Base-by-base conservation (phyloP, 140 eudicot genomes). In the Anethum foeniculum region DNA sequence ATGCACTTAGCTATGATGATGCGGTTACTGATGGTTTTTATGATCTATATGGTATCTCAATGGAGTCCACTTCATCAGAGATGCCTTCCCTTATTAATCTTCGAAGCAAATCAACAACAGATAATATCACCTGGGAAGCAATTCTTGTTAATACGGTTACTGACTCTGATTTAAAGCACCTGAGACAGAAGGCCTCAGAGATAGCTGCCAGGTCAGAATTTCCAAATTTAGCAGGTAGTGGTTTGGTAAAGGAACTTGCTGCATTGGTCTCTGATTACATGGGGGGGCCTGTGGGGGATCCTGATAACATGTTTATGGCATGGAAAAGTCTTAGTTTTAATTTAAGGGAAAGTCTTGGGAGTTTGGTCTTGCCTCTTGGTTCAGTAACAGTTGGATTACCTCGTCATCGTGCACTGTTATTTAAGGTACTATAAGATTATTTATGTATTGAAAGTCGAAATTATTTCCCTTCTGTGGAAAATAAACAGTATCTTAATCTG, bases 281-380 rank as follows among this genome's bases (percentile, higher is more conserved):
- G 98, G 98, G 98, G 25, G 98, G 98, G 10, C 94, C 96, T 0
- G 93, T 92, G 74, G 90, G 74, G 73, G 98, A 94, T 82, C 98
- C 94, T 4, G 97, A 90, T 54, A 88, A 79, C 65, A 86, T 90
- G 88, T 81, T 90, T 85, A 77, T 87, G 60, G 89, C 96, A 51
- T 94, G 98, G 97, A 90, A 83, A 85, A 83, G 82, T 78, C 88
- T 86, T 74, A 84, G 90, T 77, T 81, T 81, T 78, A 87, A 83
- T 48, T 71, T 94, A 76, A 94, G 84, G 87, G 85, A 79, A 64
- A 86, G 82, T 79, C 84, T 90, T 54, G 89, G 94, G 83, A 94
- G 94, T 92, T 87, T 90, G 89, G 94, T 94, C 58, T 83, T 94
- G 87, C 98, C 98, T 76, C 92, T 94, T 89, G 98, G 97, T 79